Base-by-base conservation (phyloP, 345 rosid genomes). In the Barbarea vulgaris region DNA sequence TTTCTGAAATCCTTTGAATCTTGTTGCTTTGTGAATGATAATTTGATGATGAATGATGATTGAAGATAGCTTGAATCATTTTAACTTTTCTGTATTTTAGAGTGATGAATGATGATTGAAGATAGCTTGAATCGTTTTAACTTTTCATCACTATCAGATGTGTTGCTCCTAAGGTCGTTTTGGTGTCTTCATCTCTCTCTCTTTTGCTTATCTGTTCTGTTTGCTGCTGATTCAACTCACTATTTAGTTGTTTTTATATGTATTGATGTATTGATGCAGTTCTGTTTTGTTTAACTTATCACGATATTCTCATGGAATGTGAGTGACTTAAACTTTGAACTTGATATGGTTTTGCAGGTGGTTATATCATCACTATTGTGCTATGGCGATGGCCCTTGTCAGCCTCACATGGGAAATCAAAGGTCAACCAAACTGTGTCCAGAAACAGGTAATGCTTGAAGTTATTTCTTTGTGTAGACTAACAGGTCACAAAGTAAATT, bases 391-490 rank as follows among this genome's bases (percentile, higher is more conserved):
- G 96, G 98, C 99, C 39, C 84, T 96, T 53, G 99, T 93, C 73
- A 96, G 99, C 83, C 98, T 96, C 81, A 93, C 99, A 36, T 93
- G 98, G 98, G 99, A 93, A 81, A 93, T 96, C 74, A 89, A 89
- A 86, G 98, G 99, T 64, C 94, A 93, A 73, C 97, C 99, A 48
- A 82, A 96, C 80, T 96, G 99, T 84, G 85, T 88, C 18, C 89
- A 86, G 76, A 93, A 93, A 84, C 99, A 96, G 92, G 99, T 96
- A 75, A 57, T 37, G 55, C 9, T 67, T 79, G 42, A 19, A 71
- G 51, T 79, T 57, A 58, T 77, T 31, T 74, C 58, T 54, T 31
- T 19, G 19, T 51, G 25, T 67, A 37, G 63, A 61, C 71, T 74
- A 22, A 57, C 22, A 64, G 2, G 34, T 66, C 50, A 44, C 53